Evolutionary conservation across 1,284 basidiomycete genomes (phyloP).

Genomic region (Wolfiporia cocos): DNA sequence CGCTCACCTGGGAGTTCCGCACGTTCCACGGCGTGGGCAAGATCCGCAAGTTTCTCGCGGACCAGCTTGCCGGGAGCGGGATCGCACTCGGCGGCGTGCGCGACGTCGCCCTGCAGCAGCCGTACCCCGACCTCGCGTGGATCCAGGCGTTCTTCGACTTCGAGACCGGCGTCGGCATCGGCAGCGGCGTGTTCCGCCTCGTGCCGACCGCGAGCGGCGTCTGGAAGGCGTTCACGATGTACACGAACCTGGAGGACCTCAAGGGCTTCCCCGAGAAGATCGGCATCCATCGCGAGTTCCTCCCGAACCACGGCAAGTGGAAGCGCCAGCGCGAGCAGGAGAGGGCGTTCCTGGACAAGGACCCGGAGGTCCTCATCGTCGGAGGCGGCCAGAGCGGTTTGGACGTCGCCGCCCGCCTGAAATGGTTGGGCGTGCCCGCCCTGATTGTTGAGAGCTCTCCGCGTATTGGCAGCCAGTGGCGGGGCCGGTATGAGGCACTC

Average conservation of each 20-base stretch:
- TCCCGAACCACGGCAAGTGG: constrained; percentile 39
- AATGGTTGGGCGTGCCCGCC: constrained; percentile 43
- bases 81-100: constrained; percentile 35
- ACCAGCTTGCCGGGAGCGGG: constrained; percentile 35
- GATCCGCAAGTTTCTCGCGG: constrained; percentile 39
- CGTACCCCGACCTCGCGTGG: constrained; percentile 54
- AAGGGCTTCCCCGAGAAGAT: constrained; percentile 42
- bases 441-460: constrained; percentile 49
- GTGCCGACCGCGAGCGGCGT: constrained; percentile 39
- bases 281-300: constrained; percentile 30
- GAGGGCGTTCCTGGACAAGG: constrained; percentile 30
- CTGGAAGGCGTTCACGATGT: constrained; percentile 57
- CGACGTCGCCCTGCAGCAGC: constrained; percentile 33
- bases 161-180: constrained; percentile 42
- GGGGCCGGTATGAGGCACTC: constrained; percentile 51
- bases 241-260: constrained; percentile 54
- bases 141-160: constrained; percentile 56
- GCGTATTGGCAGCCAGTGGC: constrained; percentile 56
- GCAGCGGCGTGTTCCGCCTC: constrained; percentile 47
- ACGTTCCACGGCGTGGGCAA: constrained; percentile 42
- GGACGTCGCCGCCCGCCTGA: constrained; percentile 52
- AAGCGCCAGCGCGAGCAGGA: constrained; percentile 33
- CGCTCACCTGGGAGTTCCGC: constrained; percentile 61
- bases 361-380: constrained; percentile 47
- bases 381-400: constrained; percentile 67